Percentiles rank a stretch among this genome's conserved stretches.
Evolutionary conservation across 495 filamentous ascomycete species (phyloP).

Genomic region (Chaetomium cochliodes): DNA sequence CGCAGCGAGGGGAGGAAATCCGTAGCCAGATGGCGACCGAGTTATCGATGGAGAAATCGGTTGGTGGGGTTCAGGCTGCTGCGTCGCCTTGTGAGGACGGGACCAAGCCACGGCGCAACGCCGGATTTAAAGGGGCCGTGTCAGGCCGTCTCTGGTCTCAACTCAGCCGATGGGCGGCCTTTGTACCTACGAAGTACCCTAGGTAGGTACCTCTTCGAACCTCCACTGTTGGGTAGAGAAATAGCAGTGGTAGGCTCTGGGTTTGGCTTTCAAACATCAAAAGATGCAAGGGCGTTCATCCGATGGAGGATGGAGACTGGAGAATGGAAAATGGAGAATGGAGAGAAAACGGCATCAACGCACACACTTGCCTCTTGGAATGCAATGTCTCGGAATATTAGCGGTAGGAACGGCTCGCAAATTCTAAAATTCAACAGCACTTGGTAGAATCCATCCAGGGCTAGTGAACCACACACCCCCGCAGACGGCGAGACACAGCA

Average conservation of each 20-base stretch:
- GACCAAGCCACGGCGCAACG: constrained; percentile 8
- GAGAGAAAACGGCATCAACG: neutral
- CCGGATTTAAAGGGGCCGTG: constrained; percentile 2
- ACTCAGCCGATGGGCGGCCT: neutral
- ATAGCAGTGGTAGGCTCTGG: too few relatives aligned
- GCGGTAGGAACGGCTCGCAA: constrained; percentile 4
- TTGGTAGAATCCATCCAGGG: constrained; percentile 1
- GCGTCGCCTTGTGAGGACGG: neutral
- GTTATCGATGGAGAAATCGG: constrained; percentile 18
- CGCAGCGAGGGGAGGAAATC: neutral
- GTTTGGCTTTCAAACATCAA: neutral
- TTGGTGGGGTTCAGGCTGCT: constrained; percentile 17
- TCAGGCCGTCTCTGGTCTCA: neutral
- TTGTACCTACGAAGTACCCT: neutral
- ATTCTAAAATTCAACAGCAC: neutral
- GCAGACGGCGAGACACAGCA: neutral
- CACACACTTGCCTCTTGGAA: neutral
- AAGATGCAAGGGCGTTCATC: neutral
- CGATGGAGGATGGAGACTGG: neutral
- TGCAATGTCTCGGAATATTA: neutral
- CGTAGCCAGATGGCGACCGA: constrained; percentile 10
- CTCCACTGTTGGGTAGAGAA: too few relatives aligned
- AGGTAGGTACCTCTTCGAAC: neutral
- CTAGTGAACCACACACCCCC: neutral
- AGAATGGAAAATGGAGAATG: too few relatives aligned